Conservation (phyloP, 108 stramenopile species). For the Bacterosira constricta region DNA sequence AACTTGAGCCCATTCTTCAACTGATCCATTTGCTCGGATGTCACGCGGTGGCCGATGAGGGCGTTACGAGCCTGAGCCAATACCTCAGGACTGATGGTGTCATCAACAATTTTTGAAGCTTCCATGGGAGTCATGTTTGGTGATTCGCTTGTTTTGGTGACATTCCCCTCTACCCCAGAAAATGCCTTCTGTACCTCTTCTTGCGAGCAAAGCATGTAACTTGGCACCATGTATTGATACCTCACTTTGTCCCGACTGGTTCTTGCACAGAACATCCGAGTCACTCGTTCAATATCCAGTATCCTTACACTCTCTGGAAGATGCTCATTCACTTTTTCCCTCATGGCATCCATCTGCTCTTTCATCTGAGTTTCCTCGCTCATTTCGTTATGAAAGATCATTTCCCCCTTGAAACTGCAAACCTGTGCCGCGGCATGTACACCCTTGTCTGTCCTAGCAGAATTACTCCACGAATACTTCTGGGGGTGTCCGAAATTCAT, state of each 20-base stretch:
- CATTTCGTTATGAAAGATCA: constrained; percentile 42
- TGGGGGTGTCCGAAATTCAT: constrained; percentile 88
- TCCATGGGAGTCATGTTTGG: constrained; percentile 38
- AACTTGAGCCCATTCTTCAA: constrained; percentile 62
- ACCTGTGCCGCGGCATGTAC: constrained; percentile 94
- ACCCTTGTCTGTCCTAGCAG: constrained; percentile 97
- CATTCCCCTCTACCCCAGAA: constrained; percentile 26
- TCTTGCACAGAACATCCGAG: constrained; percentile 91
- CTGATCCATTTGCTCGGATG: constrained; percentile 52
- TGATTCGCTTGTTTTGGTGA: constrained; percentile 14
- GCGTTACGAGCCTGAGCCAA: constrained; percentile 35
- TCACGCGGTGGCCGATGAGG: constrained; percentile 60
- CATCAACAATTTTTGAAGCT: constrained; percentile 28
- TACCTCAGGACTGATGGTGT: constrained; percentile 50
- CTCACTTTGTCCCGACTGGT: constrained; percentile 87
- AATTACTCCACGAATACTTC: constrained; percentile 93
- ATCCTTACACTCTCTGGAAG: constrained; percentile 90
- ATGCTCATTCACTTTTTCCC: constrained; percentile 67
- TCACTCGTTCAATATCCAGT: constrained; percentile 80
- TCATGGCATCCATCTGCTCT: constrained; percentile 56
- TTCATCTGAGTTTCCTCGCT: constrained; percentile 6
- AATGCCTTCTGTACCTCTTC: constrained; percentile 51
- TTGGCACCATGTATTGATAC: constrained; percentile 98
- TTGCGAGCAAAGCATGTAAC: constrained; percentile 65
- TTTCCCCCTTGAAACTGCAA: constrained; percentile 77